Base-by-base conservation (phyloP, 1,284 basidiomycete genomes). In the Puccinia polysora region DNA sequence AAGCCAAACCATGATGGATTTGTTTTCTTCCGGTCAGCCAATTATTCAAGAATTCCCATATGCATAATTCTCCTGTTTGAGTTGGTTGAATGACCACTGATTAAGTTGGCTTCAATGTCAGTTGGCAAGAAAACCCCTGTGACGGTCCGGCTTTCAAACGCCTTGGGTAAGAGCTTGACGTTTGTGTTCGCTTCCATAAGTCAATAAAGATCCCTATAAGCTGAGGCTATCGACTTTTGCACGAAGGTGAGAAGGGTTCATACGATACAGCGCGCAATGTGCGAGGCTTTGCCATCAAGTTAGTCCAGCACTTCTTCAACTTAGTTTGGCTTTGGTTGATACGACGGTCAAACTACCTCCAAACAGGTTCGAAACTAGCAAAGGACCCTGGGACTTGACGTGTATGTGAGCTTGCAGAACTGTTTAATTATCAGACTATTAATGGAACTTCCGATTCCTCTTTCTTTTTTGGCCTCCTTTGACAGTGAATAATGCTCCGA, bases 251-350 rank as follows among this genome's bases (percentile, higher is more conserved):
- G 4, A 58, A 68, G n/a, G 65, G 65, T 10, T 34, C 38, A 12
- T 68, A 56, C 49, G 65, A 68, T 25, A 68, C 65, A 38, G 65
- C 65, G 43, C 50, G 65, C 15, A 68, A 68, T 30, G n/a, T 68
- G n/a, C 65, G 65, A 8, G 65, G 65, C 20, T 68, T 68, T 23
- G 65, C 65, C 2, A 23, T 68, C 15, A 68, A 68, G 65, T 68
- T 34, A 58, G 43, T 55, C 32, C 10, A 14, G 15, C 20, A 2
- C 52, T 65, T 4, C 18, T 6, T 45, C 4, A 23, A 14, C 55
- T 38, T 38, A 4, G 28, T 8, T 28, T 18, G 15, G 14, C 7
- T 1, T 15, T 15, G 15, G 32, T 49, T 63, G 23, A 20, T 28
- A 43, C 25, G 2, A 3, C 40, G 47, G n/a, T 64, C 7, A 32